phyloP scores from a whole-genome alignment of 2,329 filamentous ascomycete genomes.

The Emergomyces orientalis region DNA sequence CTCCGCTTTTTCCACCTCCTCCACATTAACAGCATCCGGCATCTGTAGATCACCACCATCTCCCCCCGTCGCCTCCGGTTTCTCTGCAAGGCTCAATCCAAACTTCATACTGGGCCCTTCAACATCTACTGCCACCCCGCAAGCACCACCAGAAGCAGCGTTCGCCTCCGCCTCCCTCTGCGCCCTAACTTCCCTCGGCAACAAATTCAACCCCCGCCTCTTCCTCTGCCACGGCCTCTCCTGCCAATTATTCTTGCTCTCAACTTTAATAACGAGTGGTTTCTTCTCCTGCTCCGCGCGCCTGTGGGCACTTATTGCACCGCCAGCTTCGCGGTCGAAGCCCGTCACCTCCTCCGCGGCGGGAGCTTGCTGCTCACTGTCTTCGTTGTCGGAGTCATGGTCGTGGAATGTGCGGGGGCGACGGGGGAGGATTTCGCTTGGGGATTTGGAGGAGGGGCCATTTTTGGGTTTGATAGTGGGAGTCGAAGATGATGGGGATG shows the following conservation, averaged over 20 bases:
- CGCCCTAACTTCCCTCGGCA: conserved; percentile 49
- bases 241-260: conserved; percentile 71
- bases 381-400: conserved; percentile 49
- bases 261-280: conserved; percentile 68
- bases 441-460: conserved; percentile 13
- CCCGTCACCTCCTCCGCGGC: conserved; percentile 43
- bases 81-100: conserved; percentile 45
- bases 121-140: conserved; percentile 36
- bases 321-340: conserved; percentile 42
- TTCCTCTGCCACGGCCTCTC: conserved; percentile 40
- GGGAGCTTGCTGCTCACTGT: conserved; percentile 28
- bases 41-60: conserved; percentile 25
- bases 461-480: conserved; percentile 26
- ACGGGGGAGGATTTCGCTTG: conserved; percentile 19
- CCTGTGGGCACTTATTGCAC: conserved; percentile 33
- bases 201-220: conserved; percentile 47
- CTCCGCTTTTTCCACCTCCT: conserved; percentile 16
- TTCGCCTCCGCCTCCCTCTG: conserved; percentile 36
- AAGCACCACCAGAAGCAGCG: conserved; percentile 24
- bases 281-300: conserved; percentile 38
- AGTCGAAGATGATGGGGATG: conserved; percentile 14
- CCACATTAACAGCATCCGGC: neutral
- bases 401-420: conserved; percentile 30
- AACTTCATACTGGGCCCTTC: conserved; percentile 45
- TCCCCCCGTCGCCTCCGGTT: conserved; percentile 17